Evolutionary conservation across 495 filamentous ascomycete genomes (phyloP).

Genomic region (Hypoxylon fragiforme): DNA sequence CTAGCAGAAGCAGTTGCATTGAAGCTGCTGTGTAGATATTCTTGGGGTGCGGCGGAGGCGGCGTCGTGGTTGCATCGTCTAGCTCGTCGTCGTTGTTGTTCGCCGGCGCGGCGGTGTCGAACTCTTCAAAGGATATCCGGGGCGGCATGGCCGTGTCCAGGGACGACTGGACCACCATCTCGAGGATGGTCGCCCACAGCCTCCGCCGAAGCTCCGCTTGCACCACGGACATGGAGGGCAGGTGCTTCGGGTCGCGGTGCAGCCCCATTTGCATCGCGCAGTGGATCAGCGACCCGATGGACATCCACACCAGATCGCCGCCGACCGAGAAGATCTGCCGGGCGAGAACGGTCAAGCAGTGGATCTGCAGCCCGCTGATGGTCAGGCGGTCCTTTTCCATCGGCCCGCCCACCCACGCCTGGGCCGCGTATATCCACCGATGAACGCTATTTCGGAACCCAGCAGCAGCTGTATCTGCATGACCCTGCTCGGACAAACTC

Average conservation of each 20-base stretch:
- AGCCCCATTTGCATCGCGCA: slow-evolving; percentile 61
- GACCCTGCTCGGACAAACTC: slow-evolving; percentile 45
- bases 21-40: slow-evolving; percentile 53
- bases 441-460: slow-evolving; percentile 42
- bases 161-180: slow-evolving; percentile 60
- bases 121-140: slow-evolving; percentile 53
- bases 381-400: slow-evolving; percentile 56
- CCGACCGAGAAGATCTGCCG: slow-evolving; percentile 55
- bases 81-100: slow-evolving; percentile 64
- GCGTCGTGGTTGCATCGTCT: slow-evolving; percentile 44
- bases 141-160: slow-evolving; percentile 60
- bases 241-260: slow-evolving; percentile 60
- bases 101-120: slow-evolving; percentile 57
- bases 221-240: slow-evolving; percentile 49
- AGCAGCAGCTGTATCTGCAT: slow-evolving; percentile 31
- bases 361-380: slow-evolving; percentile 56
- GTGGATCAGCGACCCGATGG: slow-evolving; percentile 57
- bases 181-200: slow-evolving; percentile 65
- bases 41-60: slow-evolving; percentile 39
- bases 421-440: slow-evolving; percentile 60
- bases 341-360: slow-evolving; percentile 58
- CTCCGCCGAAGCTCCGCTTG: slow-evolving; percentile 60
- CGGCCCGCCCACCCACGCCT: slow-evolving; percentile 58
- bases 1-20: slow-evolving; percentile 54
- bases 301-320: slow-evolving; percentile 60